A percentile compares a stretch with the other conserved stretches of the same genome.
Conservation (phyloP, 1,139 yeast genomes). For the Blastobotrys buckinghamii region DNA sequence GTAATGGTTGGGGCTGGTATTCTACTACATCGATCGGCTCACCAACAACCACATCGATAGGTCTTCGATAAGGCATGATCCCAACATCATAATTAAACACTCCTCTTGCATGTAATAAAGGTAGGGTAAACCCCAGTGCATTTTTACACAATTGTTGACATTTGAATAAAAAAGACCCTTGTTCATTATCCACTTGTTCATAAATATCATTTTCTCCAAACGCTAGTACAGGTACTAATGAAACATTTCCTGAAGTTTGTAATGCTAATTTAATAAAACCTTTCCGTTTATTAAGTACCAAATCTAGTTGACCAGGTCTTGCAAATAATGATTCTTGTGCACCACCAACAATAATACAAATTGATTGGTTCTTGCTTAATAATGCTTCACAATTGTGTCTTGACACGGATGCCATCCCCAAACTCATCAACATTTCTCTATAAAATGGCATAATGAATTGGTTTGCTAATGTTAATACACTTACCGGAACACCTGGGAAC, state of each 20-base stretch:
- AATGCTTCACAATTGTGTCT: slow-evolving; percentile 63
- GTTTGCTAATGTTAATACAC: slow-evolving; percentile 73
- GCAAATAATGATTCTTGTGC: slow-evolving; percentile 85
- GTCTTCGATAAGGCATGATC: slow-evolving; percentile 74
- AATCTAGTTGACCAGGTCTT: slow-evolving; percentile 50
- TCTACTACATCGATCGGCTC: slow-evolving; percentile 68
- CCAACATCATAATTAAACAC: slow-evolving; percentile 92
- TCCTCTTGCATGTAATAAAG: slow-evolving; percentile 90
- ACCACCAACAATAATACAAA: slow-evolving; percentile 91
- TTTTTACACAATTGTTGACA: slow-evolving; percentile 70
- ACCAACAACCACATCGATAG: slow-evolving; percentile 71
- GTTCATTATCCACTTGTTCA: slow-evolving; percentile 53
- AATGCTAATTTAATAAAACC: slow-evolving; percentile 89
- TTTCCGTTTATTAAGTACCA: slow-evolving; percentile 71
- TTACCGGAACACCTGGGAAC: slow-evolving; percentile 78
- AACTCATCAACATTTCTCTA: slow-evolving; percentile 73
- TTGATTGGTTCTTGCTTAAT: slow-evolving; percentile 56
- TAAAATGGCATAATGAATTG: slow-evolving; percentile 87
- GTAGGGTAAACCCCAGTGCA: slow-evolving; percentile 74
- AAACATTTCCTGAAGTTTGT: slow-evolving; percentile 60
- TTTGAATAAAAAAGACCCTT: slow-evolving; percentile 45
- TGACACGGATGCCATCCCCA: slow-evolving; percentile 85
- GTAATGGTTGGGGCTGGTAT: slow-evolving; percentile 38
- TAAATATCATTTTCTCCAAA: slow-evolving; percentile 87
- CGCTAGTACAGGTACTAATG: slow-evolving; percentile 80